These are phyloP conservation scores for Hydnomerulius pinastri DNA, from an alignment of 768 basidiomycete genomes.

Conservation along the genomic window DNA sequence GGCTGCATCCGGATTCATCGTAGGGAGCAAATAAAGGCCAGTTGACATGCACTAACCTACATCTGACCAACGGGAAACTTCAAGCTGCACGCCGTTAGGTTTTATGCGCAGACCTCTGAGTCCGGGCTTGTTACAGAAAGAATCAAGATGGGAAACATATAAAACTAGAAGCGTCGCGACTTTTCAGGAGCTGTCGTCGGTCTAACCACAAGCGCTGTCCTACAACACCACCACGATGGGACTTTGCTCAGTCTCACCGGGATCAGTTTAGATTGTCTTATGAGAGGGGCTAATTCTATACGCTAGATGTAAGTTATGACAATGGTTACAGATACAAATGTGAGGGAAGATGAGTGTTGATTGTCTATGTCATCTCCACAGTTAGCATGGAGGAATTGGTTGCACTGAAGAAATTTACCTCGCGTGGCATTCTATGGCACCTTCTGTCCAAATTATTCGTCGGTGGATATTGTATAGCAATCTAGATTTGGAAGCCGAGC, in stretches of 20 bases:
- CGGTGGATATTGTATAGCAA: not conserved
- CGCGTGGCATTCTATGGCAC: not conserved
- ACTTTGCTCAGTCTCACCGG: not conserved
- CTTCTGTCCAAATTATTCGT: not conserved
- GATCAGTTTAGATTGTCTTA: not conserved
- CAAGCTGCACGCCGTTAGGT: no score
- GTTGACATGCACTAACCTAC: no score
- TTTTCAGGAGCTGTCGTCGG: no score
- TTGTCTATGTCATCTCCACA: not conserved
- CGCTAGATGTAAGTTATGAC: not conserved
- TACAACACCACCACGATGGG: not conserved
- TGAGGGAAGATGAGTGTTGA: not conserved
- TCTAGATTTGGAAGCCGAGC: slow-evolving; percentile 83
- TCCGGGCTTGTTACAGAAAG: no score
- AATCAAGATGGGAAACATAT: no score
- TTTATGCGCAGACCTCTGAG: no score
- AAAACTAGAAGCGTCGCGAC: no score
- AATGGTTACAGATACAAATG: not conserved
- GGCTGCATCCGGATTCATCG: no score
- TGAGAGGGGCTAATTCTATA: slow-evolving; percentile 13
- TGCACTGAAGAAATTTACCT: not conserved
- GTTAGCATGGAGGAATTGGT: slow-evolving; percentile 8
- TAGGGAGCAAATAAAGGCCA: no score
- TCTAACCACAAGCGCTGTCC: not conserved
- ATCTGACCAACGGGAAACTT: no score